Percentiles rank a stretch among this genome's conserved stretches.
Evolutionary conservation across 2,329 filamentous ascomycete species (phyloP).

Genomic region (Xylariaceae sp.): DNA sequence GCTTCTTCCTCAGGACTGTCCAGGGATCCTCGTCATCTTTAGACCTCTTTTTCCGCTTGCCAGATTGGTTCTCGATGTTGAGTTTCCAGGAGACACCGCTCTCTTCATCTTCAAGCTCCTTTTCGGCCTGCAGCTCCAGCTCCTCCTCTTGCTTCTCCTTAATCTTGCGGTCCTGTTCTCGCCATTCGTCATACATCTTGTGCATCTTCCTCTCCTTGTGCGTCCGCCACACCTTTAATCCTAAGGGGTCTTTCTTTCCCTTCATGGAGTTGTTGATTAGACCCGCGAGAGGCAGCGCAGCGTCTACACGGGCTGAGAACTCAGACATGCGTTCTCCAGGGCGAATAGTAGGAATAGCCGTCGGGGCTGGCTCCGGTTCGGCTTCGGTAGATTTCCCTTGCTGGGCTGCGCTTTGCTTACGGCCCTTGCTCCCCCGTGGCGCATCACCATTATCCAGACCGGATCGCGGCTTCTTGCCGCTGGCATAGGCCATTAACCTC

Average conservation of each 20-base stretch:
- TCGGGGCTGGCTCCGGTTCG: conserved; percentile 22
- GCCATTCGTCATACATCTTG: conserved; percentile 74
- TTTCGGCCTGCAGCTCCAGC: conserved; percentile 58
- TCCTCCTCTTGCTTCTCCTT: conserved; percentile 63
- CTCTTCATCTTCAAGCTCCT: conserved; percentile 57
- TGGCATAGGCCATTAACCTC: conserved; percentile 72
- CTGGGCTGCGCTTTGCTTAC: conserved; percentile 27
- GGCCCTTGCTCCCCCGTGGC: conserved; percentile 32
- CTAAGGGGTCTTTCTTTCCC: conserved; percentile 58
- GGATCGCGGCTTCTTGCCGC: conserved; percentile 55
- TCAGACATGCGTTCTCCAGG: conserved; percentile 81
- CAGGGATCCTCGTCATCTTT: conserved; percentile 68
- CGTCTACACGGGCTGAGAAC: conserved; percentile 78
- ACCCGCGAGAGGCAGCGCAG: conserved; percentile 70
- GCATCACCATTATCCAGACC: conserved; percentile 68
- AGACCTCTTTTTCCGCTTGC: conserved; percentile 42
- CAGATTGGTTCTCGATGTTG: conserved; percentile 38
- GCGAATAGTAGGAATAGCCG: conserved; percentile 61
- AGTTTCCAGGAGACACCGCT: conserved; percentile 47
- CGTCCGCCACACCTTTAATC: conserved; percentile 66
- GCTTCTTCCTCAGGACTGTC: conserved; percentile 65
- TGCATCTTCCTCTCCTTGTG: conserved; percentile 81
- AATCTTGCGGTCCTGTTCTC: conserved; percentile 60
- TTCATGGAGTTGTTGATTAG: conserved; percentile 61
- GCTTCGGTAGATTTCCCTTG: conserved; percentile 17